phyloP scores from a whole-genome alignment of 305 asterid species.

The Plantago lanceolata region DNA sequence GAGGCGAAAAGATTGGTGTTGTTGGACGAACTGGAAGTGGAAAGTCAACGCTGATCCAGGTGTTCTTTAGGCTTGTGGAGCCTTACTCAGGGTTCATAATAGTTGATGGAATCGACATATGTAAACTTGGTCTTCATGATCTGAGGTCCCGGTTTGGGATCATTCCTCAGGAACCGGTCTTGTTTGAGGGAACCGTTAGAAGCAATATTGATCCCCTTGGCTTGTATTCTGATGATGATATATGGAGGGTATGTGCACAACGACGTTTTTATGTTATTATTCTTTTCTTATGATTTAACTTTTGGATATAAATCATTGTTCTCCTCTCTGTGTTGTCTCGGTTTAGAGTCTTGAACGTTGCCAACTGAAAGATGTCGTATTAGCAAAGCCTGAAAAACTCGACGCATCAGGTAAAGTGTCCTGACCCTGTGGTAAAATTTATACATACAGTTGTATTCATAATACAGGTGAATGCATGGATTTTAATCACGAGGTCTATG shows the following conservation, averaged over 20 bases:
- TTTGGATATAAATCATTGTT: too few relatives aligned
- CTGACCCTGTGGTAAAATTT: too few relatives aligned
- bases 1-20: slow-evolving; percentile 62
- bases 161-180: slow-evolving; percentile 75
- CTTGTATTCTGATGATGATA: slow-evolving; percentile 57
- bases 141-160: slow-evolving; percentile 66
- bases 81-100: slow-evolving; percentile 52
- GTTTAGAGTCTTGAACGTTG: slow-evolving; percentile 66
- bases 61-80: slow-evolving; percentile 64
- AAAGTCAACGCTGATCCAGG: slow-evolving; percentile 69
- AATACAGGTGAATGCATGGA: too few relatives aligned
- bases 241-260: slow-evolving; percentile 52
- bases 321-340: background rate
- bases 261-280: too few relatives aligned
- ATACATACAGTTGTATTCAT: too few relatives aligned
- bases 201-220: slow-evolving; percentile 69
- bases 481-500: too few relatives aligned
- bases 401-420: slow-evolving; percentile 38
- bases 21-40: slow-evolving; percentile 85
- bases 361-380: slow-evolving; percentile 63
- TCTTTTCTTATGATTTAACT: too few relatives aligned
- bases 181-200: slow-evolving; percentile 62
- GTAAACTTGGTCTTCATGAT: slow-evolving; percentile 59
- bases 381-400: slow-evolving; percentile 55
- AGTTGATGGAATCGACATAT: slow-evolving; percentile 55